These are phyloP conservation scores for Noccaea caerulescens DNA, from an alignment of 345 rosid species.

Conservation along the genomic window DNA sequence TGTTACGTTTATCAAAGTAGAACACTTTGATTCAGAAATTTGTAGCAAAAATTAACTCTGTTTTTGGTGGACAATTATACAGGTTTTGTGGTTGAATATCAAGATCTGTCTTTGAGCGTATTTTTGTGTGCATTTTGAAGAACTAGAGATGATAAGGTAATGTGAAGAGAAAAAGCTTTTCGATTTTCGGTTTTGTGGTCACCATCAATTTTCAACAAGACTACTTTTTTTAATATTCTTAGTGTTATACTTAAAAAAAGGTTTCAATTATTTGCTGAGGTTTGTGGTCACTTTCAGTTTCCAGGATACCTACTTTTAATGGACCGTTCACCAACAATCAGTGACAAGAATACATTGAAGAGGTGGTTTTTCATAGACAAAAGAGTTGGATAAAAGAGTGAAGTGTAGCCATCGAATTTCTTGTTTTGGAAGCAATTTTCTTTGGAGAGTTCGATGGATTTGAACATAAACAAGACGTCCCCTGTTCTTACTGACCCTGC, in stretches of 20 bases:
- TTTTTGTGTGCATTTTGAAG: constrained; percentile 37
- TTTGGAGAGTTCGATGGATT: constrained; percentile 61
- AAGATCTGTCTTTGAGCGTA: neutral
- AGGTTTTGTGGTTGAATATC: constrained; percentile 30
- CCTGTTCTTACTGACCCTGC: constrained; percentile 78
- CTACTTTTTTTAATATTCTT: constrained; percentile 46
- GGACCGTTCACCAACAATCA: constrained; percentile 67
- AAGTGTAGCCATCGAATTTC: constrained; percentile 29
- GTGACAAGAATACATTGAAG: constrained; percentile 88
- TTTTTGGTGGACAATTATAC: neutral
- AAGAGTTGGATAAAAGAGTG: constrained; percentile 62
- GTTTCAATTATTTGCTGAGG: constrained; percentile 11
- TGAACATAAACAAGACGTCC: constrained; percentile 65
- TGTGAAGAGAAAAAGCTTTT: neutral
- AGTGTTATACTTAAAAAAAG: neutral
- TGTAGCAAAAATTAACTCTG: neutral
- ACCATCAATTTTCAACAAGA: constrained; percentile 49
- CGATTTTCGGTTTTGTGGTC: neutral
- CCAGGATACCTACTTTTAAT: constrained; percentile 59
- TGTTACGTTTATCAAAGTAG: neutral
- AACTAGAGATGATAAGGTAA: constrained; percentile 75
- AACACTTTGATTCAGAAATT: neutral
- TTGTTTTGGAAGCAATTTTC: constrained; percentile 24
- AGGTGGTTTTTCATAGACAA: constrained; percentile 96
- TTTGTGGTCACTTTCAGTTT: constrained; percentile 47